phyloP scores from a whole-genome alignment of 202 grass and related monocot species.

The Musa balbisiana region DNA sequence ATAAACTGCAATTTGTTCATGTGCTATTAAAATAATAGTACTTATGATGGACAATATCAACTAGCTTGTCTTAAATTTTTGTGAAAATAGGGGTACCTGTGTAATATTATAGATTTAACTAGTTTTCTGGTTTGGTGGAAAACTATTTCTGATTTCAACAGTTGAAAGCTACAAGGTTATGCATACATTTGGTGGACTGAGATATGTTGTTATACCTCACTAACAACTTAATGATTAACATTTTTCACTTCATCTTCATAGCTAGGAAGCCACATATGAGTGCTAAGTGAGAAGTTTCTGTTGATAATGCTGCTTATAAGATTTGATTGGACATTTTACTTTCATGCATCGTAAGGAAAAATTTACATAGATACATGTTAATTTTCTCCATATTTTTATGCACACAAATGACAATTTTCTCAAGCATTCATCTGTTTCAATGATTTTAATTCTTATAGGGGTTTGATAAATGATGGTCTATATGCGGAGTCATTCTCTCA shows the following conservation, averaged over 20 bases:
- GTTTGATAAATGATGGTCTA: slow-evolving; percentile 72
- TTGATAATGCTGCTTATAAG: background rate
- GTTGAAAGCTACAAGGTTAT: background rate
- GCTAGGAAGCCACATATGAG: too few relatives aligned
- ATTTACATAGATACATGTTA: too few relatives aligned
- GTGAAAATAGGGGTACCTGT: background rate
- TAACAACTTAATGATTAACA: too few relatives aligned
- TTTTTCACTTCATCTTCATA: too few relatives aligned
- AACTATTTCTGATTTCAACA: background rate
- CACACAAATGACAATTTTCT: background rate
- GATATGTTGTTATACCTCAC: too few relatives aligned
- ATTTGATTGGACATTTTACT: background rate
- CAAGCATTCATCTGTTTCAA: background rate
- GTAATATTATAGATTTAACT: background rate
- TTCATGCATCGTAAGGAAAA: background rate
- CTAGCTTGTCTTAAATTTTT: background rate
- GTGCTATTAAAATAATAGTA: background rate
- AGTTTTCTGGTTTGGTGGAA: background rate
- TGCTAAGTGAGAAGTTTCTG: too few relatives aligned
- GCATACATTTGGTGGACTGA: background rate
- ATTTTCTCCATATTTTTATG: background rate
- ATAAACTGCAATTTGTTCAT: background rate
- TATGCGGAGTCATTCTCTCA: slow-evolving; percentile 82
- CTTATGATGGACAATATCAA: background rate
- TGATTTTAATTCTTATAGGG: slow-evolving; percentile 41